Percentiles rank a stretch among this genome's conserved stretches.
Evolutionary conservation across 305 asterid species (phyloP).

Genomic region (Fraxinus ornus): DNA sequence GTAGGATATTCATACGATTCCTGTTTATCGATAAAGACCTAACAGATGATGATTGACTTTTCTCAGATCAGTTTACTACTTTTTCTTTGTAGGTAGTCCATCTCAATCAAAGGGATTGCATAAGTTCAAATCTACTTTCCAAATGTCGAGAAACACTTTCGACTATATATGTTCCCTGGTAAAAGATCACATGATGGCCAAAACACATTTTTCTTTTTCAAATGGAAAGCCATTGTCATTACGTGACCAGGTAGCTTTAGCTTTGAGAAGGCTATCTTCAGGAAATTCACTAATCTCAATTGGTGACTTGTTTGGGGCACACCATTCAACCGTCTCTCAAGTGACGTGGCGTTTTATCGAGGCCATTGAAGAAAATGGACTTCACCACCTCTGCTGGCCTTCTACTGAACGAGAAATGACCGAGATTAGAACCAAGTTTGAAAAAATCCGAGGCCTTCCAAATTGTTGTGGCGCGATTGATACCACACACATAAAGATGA

Average conservation of each 20-base stretch:
- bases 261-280: conserved; percentile 68
- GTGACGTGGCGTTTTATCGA: conserved; percentile 93
- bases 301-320: conserved; percentile 75
- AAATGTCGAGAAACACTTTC: conserved; percentile 68
- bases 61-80: neutral
- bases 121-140: conserved; percentile 52
- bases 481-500: conserved; percentile 72
- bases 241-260: conserved; percentile 80
- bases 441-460: conserved; percentile 65
- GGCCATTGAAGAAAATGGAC: conserved; percentile 70
- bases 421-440: conserved; percentile 53
- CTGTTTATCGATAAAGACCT: too few species aligned
- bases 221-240: conserved; percentile 70
- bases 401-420: conserved; percentile 42
- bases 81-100: conserved; percentile 48
- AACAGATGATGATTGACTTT: too few species aligned
- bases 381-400: conserved; percentile 77
- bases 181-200: conserved; percentile 65
- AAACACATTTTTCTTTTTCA: conserved; percentile 59
- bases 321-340: conserved; percentile 85
- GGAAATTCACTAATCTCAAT: conserved; percentile 77
- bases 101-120: conserved; percentile 52
- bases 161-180: conserved; percentile 72
- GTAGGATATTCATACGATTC: too few species aligned
- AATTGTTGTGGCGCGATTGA: conserved; percentile 87